Base-by-base conservation (phyloP, 371 early-diverging fungal species). In the Mucor saturninus region DNA sequence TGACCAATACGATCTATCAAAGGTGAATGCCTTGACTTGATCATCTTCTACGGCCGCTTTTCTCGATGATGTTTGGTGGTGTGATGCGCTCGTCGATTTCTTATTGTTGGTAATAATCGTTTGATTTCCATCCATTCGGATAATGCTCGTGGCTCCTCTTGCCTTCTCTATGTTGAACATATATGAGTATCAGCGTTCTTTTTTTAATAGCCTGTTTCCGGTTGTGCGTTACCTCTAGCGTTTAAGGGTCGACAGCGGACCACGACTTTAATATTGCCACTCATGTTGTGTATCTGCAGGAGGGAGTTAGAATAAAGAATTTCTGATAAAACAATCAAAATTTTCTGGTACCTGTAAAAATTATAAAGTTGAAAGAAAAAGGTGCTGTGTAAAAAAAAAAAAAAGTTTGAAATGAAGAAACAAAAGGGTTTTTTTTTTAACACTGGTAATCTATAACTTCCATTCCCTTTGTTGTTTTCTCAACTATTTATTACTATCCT, bases 1-100 rank as follows among this genome's bases (percentile, higher is more conserved):
- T 1, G 92, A 89, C 92, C 92, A 91, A 65, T 91, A 94, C 31
- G 90, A 91, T 56, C 84, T 75, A 78, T 94, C 95, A 72, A 91
- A 94, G 4, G 89, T 89, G 68, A 90, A 94, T 0, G 87, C 71
- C 60, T 88, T 88, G 40, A 67, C 64, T 21, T 69, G 73, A n/a
- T 75, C 74, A 31, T 76, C 71, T 10, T 64, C 56, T 46, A 51
- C 40, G 35, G 32, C 11, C 43, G 21, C 15, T 43, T 58, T 48
- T 59, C 63, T 53, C 56, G 4, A 68, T 21, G 21, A 21, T 39
- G 50, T 52, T 54, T 63, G 5, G 50, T 28, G 26, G 59, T 64
- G 29, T 39, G 9, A 26, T 35, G 35, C 8, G 29, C 39, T 37
- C 8, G 39, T 52, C 0, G 38, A 54, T 39, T 59, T 81, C 79